Evolutionary conservation across 345 rosid species (phyloP), one percentile per base, ranked within the genome.

Genomic region (Iberis pinnata): DNA sequence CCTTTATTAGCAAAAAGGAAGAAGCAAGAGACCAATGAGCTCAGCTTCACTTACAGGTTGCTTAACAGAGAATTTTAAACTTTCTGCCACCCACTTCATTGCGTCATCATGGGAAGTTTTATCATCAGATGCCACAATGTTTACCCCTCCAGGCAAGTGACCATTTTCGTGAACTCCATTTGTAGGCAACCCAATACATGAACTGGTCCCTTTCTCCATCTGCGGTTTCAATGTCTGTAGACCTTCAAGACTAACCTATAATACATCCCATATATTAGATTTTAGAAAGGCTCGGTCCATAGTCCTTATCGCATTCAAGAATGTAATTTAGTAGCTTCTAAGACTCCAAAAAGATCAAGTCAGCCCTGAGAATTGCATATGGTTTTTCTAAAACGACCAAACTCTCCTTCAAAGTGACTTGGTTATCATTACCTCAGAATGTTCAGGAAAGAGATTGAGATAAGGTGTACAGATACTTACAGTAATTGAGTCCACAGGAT

Each of bases 201-300:
- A 56, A 38, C 43, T 63, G 46, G 61, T 53, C 53, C 60, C 79
- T 53, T 67, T 75, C 48, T 58, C 74, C 26, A 60, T 44, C 46
- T 50, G 83, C 62, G 98, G 98, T 73, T 92, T 92, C 75, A 88
- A 57, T 24, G 65, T 77, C 75, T 81, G 90, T 70, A 92, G 73
- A 57, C 95, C 94, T 75, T 83, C 88, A 5, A 85, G 77, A 41
- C 83, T 70, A 65, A 83, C 81, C 97, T 92, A 73, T 68, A 84
- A 48, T 22, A 43, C 54, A 27, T 49, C 41, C 5, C 35, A n/a
- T 39, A 36, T 31, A 17, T 16, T 32, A 9, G 48, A 10, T n/a
- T 4, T 13, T 5, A 3, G 55, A 22, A 20, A 20, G 41, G 25
- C 42, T 56, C 18, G 56, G 43, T 29, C 47, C 35, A 53, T 33